A percentile compares a stretch with the other conserved stretches of the same genome.
Evolutionary conservation across 768 basidiomycete species (phyloP).

Genomic region (Imleria badia): DNA sequence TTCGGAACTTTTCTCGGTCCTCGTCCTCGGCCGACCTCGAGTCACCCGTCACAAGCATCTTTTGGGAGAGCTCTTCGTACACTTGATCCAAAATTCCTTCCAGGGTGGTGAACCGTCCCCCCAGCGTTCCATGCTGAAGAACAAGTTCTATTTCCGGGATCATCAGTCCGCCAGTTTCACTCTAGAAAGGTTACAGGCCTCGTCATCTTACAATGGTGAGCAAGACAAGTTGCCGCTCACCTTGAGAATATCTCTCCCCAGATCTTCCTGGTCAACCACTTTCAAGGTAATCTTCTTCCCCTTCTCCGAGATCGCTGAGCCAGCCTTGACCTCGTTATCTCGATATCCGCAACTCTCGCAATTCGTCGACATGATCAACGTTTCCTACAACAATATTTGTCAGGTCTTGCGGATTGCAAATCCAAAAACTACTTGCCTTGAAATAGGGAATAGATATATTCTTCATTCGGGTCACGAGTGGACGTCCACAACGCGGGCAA

Average conservation of each 20-base stretch:
- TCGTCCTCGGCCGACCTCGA: slow-evolving; percentile 40
- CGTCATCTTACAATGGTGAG: background rate
- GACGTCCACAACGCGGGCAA: slow-evolving; percentile 87
- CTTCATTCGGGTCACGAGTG: slow-evolving; percentile 90
- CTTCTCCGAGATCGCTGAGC: slow-evolving; percentile 81
- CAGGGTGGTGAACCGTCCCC: slow-evolving; percentile 95
- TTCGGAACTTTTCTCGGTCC: slow-evolving; percentile 61
- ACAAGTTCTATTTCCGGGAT: slow-evolving; percentile 96
- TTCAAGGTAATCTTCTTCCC: slow-evolving; percentile 87
- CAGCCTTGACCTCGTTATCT: slow-evolving; percentile 97
- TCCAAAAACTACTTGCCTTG: slow-evolving; percentile 53
- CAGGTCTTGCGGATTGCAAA: background rate
- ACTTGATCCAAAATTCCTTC: slow-evolving; percentile 95
- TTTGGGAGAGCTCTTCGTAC: slow-evolving; percentile 91
- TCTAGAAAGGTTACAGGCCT: slow-evolving; percentile 49
- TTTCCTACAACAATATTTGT: slow-evolving; percentile 56
- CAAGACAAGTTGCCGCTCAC: slow-evolving; percentile 40
- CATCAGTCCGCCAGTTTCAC: slow-evolving; percentile 84
- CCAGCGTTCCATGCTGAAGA: slow-evolving; percentile 90
- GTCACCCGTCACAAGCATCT: slow-evolving; percentile 78
- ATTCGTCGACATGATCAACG: slow-evolving; percentile 97
- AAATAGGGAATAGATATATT: slow-evolving; percentile 96
- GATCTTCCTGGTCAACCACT: slow-evolving; percentile 90
- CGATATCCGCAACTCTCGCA: slow-evolving; percentile 94
- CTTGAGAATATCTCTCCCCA: slow-evolving; percentile 92